Evolutionary conservation across 2,329 filamentous ascomycete species (phyloP).

Genomic region (Xylaria arbuscula): DNA sequence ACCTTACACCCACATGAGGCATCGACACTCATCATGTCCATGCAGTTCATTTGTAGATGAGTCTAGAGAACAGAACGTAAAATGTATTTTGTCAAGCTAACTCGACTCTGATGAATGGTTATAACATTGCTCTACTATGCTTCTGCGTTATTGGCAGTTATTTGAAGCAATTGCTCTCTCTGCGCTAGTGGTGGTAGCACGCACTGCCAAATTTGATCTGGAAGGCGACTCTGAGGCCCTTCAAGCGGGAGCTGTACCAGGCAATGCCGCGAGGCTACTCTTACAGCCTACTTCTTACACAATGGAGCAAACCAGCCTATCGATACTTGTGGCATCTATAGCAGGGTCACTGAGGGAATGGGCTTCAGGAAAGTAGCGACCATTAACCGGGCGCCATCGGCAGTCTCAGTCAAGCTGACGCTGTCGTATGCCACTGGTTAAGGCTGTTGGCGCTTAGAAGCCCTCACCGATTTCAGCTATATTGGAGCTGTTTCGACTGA

Average conservation of each 20-base stretch:
- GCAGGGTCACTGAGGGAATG: neutral
- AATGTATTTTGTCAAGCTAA: neutral
- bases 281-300: neutral
- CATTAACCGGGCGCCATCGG: neutral
- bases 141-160: neutral
- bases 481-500: neutral
- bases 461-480: neutral
- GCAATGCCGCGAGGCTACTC: neutral
- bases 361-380: neutral
- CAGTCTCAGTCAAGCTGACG: neutral
- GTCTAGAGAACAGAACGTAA: neutral
- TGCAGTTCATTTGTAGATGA: neutral
- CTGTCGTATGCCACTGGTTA: neutral
- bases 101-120: neutral
- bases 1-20: neutral
- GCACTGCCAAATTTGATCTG: neutral
- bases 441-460: neutral
- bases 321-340: neutral
- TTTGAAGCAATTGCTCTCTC: neutral
- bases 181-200: neutral
- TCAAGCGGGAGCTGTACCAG: neutral
- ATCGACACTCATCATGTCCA: neutral
- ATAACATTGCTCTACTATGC: conserved; percentile 25
- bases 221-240: neutral
- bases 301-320: neutral